phyloP scores from a whole-genome alignment of 768 basidiomycete species.

The Lepiota venenata region DNA sequence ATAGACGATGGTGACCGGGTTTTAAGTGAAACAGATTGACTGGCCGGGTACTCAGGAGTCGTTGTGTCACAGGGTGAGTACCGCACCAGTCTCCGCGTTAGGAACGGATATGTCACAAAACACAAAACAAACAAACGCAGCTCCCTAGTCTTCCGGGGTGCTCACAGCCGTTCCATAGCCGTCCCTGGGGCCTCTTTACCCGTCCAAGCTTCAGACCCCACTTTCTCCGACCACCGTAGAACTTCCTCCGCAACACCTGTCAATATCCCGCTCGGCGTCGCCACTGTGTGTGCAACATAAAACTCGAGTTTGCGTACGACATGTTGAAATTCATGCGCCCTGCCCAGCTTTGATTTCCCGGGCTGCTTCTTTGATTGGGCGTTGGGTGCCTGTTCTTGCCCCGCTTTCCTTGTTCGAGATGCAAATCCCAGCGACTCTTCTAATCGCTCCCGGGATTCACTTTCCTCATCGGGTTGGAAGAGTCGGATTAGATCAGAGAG shows the following conservation, averaged over 20 bases:
- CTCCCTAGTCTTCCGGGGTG: neutral
- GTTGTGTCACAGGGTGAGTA: constrained; percentile 21
- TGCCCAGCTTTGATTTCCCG: neutral
- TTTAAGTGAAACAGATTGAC: constrained; percentile 21
- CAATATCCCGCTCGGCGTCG: constrained; percentile 42
- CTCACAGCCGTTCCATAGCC: neutral
- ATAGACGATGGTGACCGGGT: constrained; percentile 3
- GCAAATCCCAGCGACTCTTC: neutral
- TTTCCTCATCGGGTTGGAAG: constrained; percentile 22
- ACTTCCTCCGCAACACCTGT: constrained; percentile 40
- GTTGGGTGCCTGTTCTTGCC: constrained; percentile 6
- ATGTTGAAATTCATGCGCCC: constrained; percentile 24
- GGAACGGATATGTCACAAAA: neutral
- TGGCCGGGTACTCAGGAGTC: constrained; percentile 29
- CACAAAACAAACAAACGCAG: neutral
- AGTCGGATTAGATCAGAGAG: constrained; percentile 53
- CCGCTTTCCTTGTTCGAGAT: neutral
- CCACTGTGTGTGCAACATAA: constrained; percentile 61
- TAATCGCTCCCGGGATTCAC: neutral
- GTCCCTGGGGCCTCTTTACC: neutral
- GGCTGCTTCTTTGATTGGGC: neutral
- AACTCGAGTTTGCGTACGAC: constrained; percentile 61
- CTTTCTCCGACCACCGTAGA: constrained; percentile 18
- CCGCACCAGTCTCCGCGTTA: constrained; percentile 23
- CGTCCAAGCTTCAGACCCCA: constrained; percentile 18